Evolutionary conservation across 2,329 filamentous ascomycete genomes (phyloP), one percentile per base, ranked within the genome.

Genomic region (Endothia cerciana): DNA sequence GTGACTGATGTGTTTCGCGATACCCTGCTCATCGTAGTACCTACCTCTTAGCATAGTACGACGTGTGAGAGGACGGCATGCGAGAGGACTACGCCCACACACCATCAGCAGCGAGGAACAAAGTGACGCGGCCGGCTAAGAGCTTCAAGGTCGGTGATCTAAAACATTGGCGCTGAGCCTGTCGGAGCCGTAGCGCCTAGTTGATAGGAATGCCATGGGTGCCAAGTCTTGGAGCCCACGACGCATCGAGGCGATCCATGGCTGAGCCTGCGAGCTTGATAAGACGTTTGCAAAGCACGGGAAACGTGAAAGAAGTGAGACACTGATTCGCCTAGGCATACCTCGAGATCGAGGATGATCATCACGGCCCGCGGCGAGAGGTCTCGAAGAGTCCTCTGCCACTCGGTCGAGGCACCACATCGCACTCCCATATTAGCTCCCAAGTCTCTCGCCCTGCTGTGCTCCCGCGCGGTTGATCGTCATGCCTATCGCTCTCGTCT

Each of bases 71-170:
- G 45, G 22, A 28, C 13, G 22, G 15, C 4, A 17, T 30, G 51
- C 15, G 41, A 43, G 41, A 43, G 33, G 33, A 10, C 33, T 1
- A 10, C 33, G 33, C 33, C 13, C 47, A 15, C 47, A 28, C 1
- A 30, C 5, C 25, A 36, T 33, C 17, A 15, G 51, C 11, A 36
- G 51, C 15, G 30, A 55, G 51, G 36, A 55, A 55, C 51, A n/a
- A 2, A 36, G 51, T 41, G 33, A 58, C 55, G 55, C 55, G 55
- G 55, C 55, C 36, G 4, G 55, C 55, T n/a, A 40, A 58, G 55
- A 10, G 30, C 19, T 40, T 33, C 8, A 36, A 30, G 19, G 53
- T 36, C 17, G n/a, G n/a, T 25, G 41, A 25, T 36, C 55, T 58
- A 10, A 41, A 58, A 58, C 55, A 58, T 58, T 5, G 36, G 36